Percentiles rank a stretch among this genome's conserved stretches.
These are phyloP conservation scores for Kodamaea derodonti DNA, from an alignment of 1,139 yeast species.

Conservation along the genomic window DNA sequence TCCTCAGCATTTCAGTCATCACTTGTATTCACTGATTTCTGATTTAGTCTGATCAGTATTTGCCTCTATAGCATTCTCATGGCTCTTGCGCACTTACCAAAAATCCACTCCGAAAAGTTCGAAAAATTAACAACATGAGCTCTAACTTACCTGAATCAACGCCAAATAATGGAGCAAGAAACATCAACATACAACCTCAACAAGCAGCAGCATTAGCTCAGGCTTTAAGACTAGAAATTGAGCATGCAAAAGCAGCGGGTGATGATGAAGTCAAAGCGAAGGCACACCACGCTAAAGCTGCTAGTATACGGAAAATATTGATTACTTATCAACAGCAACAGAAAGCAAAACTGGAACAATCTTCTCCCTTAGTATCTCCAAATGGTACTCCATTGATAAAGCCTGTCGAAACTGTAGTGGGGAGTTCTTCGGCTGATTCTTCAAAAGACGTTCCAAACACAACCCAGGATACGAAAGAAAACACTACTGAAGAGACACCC, in stretches of 20 bases:
- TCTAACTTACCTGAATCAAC: neutral
- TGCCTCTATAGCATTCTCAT: no score
- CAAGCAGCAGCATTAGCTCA: constrained; percentile 62
- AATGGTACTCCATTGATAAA: constrained; percentile 3
- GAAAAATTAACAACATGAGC: constrained; percentile 2
- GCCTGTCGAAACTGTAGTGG: constrained; percentile 17
- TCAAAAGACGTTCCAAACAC: constrained; percentile 1
- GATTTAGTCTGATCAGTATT: no score
- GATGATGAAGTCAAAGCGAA: constrained; percentile 62
- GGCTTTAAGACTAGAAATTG: constrained; percentile 57
- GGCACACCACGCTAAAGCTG: constrained; percentile 64
- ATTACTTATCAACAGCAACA: constrained; percentile 38
- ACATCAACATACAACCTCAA: constrained; percentile 12
- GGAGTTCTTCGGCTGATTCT: constrained; percentile 15
- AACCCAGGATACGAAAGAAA: constrained; percentile 17
- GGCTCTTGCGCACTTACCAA: no score
- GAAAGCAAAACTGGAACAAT: constrained; percentile 13
- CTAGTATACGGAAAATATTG: constrained; percentile 53
- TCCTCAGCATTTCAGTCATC: no score
- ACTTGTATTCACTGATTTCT: no score
- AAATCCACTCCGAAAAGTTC: no score
- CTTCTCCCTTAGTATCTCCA: constrained; percentile 6
- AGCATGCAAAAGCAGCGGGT: constrained; percentile 54
- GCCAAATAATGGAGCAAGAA: neutral
- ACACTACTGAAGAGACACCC: neutral